phyloP scores from a whole-genome alignment of 176 grass and related monocot genomes.

The Ampelocalamus luodianensis region DNA sequence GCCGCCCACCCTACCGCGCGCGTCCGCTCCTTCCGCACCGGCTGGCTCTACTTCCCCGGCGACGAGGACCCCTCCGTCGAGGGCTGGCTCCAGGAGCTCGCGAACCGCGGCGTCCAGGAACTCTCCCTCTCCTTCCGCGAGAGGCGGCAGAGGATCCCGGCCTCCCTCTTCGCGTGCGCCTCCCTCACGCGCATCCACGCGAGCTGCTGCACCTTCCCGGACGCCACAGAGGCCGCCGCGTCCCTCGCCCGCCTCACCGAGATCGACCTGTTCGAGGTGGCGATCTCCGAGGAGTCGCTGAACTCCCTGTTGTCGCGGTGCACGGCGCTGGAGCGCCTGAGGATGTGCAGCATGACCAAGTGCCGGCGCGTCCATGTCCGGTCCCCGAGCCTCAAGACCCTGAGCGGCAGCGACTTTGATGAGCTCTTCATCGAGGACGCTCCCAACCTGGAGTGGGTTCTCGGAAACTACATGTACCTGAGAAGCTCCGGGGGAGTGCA shows the following conservation, averaged over 20 bases:
- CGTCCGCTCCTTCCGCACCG: constrained; percentile 30
- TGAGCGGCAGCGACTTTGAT: not conserved
- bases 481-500: not conserved
- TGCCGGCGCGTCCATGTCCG: not conserved
- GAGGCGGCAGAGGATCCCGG: not conserved
- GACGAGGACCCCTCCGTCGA: not conserved
- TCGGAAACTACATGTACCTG: not conserved
- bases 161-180: constrained; percentile 35
- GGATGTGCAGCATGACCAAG: not conserved
- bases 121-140: constrained; percentile 31
- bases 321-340: constrained; percentile 23
- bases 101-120: constrained; percentile 16
- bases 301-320: no score
- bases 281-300: no score
- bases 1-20: constrained; percentile 7
- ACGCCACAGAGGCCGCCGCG: no score
- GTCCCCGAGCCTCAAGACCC: constrained; percentile 8
- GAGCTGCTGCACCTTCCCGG: no score
- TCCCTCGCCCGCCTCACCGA: no score
- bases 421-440: constrained; percentile 38
- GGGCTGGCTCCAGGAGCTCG: constrained; percentile 31
- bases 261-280: no score
- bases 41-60: not conserved
- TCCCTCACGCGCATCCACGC: constrained; percentile 18
- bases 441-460: constrained; percentile 31